Evolutionary conservation across 768 basidiomycete species (phyloP).

Genomic region (Leccinum truebloodii): DNA sequence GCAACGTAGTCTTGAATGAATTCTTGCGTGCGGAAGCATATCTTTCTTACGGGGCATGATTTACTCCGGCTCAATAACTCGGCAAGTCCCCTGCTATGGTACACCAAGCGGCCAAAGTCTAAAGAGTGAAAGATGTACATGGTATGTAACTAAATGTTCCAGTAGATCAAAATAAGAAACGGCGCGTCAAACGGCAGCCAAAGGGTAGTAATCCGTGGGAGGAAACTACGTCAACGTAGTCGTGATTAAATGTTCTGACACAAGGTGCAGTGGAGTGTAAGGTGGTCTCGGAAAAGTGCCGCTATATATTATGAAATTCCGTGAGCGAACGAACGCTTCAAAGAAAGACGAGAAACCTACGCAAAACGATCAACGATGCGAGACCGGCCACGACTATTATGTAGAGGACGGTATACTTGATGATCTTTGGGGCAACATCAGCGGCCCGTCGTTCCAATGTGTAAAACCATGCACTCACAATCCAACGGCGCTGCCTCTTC

Average conservation of each 20-base stretch:
- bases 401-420: conserved; percentile 88
- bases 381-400: conserved; percentile 71
- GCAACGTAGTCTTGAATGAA: not conserved
- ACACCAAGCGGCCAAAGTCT: conserved; percentile 27
- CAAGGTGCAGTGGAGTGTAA: conserved; percentile 78
- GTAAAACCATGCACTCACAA: conserved; percentile 47
- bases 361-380: conserved; percentile 79
- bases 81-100: conserved; percentile 28
- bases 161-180: conserved; percentile 17
- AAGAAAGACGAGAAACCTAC: conserved; percentile 47
- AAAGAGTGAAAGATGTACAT: conserved; percentile 25
- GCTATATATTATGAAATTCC: conserved; percentile 44
- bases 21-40: not conserved
- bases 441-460: not conserved
- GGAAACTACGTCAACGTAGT: conserved; percentile 20
- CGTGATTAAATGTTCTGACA: conserved; percentile 78
- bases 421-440: conserved; percentile 46
- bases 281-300: conserved; percentile 75
- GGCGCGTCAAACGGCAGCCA: conserved; percentile 2
- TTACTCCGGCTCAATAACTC: conserved; percentile 13
- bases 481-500: conserved; percentile 89
- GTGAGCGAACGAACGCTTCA: conserved; percentile 2
- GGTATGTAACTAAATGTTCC: conserved; percentile 23
- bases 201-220: conserved; percentile 14
- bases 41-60: not conserved